Evolutionary conservation across 805 yeast genomes (phyloP).

Genomic region (Cyberlindnera petersonii): DNA sequence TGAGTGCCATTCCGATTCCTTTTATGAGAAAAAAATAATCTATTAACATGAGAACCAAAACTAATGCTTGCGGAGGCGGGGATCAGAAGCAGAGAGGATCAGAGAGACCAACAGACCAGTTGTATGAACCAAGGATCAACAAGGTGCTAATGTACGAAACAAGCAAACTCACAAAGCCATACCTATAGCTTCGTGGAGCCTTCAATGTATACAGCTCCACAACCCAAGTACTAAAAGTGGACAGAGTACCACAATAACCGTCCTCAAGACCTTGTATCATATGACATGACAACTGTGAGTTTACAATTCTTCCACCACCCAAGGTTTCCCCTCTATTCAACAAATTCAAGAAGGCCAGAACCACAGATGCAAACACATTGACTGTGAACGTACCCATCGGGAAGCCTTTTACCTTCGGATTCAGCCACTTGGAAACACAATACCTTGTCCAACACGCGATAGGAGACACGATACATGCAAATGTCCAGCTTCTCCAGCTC

Average conservation of each 20-base stretch:
- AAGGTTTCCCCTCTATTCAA: constrained; percentile 40
- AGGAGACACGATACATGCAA: constrained; percentile 65
- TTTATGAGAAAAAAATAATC: not conserved
- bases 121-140: constrained; percentile 64
- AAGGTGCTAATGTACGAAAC: constrained; percentile 47
- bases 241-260: constrained; percentile 69
- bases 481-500: constrained; percentile 67
- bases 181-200: constrained; percentile 40
- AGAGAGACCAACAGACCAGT: constrained; percentile 57
- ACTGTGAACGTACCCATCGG: constrained; percentile 52
- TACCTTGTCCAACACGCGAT: constrained; percentile 62
- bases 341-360: constrained; percentile 43
- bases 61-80: not conserved
- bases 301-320: constrained; percentile 28
- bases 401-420: constrained; percentile 40
- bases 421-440: constrained; percentile 47
- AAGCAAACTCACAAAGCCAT: constrained; percentile 46
- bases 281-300: constrained; percentile 40
- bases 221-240: constrained; percentile 76
- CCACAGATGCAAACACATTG: constrained; percentile 44
- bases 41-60: not conserved
- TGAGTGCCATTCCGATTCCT: constrained; percentile 4
- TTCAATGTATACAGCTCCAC: constrained; percentile 51
- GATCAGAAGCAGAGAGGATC: constrained; percentile 20
- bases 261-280: constrained; percentile 50